Conservation (phyloP, 345 rosid species). For the Populus deltoides region DNA sequence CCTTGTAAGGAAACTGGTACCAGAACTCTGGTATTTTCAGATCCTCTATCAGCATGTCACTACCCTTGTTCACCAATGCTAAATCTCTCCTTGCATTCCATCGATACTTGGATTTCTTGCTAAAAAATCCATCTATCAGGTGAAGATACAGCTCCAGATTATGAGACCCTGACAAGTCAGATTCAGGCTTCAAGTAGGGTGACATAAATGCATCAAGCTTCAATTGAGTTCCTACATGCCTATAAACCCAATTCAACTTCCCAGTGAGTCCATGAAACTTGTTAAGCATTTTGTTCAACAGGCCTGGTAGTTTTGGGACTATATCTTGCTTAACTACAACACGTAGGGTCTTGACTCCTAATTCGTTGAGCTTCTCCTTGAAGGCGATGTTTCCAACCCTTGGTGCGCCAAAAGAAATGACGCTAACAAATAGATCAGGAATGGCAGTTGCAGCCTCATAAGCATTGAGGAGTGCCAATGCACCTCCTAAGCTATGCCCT, state of each 20-base stretch:
- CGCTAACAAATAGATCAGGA: constrained; percentile 40
- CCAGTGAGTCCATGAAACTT: constrained; percentile 38
- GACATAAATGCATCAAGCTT: constrained; percentile 45
- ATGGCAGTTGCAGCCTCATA: constrained; percentile 45
- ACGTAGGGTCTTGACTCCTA: constrained; percentile 53
- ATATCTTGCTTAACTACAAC: constrained; percentile 56
- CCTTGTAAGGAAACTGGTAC: constrained; percentile 39
- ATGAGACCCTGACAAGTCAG: constrained; percentile 42
- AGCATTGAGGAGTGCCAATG: constrained; percentile 56
- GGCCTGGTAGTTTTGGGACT: constrained; percentile 58
- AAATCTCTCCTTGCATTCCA: constrained; percentile 56
- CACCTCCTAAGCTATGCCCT: constrained; percentile 67
- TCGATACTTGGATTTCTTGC: constrained; percentile 43
- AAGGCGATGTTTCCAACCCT: constrained; percentile 65
- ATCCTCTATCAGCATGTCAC: constrained; percentile 51
- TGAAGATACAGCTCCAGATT: constrained; percentile 60
- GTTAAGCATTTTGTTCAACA: constrained; percentile 43
- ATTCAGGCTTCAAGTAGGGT: constrained; percentile 45
- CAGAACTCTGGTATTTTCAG: constrained; percentile 55
- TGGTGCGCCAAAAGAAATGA: constrained; percentile 62
- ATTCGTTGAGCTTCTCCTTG: constrained; percentile 39
- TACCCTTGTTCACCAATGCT: constrained; percentile 55
- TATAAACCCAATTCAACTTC: constrained; percentile 49
- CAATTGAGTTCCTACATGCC: constrained; percentile 55
- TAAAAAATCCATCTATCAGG: constrained; percentile 48